These are phyloP conservation scores for Dictyostelium brefeldianum DNA, from an alignment of 78 protist genomes.

Conservation along the genomic window DNA sequence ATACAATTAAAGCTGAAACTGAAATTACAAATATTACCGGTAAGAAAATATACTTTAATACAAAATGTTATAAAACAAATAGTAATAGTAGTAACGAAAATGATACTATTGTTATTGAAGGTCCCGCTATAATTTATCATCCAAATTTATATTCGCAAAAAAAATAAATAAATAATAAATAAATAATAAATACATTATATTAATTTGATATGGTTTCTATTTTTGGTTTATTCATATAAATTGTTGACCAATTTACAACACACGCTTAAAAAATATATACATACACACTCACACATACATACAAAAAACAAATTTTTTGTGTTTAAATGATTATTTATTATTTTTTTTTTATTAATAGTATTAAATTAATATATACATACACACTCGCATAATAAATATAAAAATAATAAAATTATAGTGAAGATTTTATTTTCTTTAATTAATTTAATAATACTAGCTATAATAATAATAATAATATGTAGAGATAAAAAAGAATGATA, in stretches of 20 bases:
- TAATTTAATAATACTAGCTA: background rate
- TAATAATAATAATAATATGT: background rate
- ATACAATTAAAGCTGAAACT: slow-evolving; percentile 44
- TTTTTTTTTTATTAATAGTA: too few species aligned
- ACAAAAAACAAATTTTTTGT: too few species aligned
- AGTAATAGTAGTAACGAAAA: background rate
- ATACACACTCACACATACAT: background rate
- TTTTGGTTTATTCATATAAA: too few species aligned
- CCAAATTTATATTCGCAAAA: slow-evolving; percentile 32
- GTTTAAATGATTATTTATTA: too few species aligned
- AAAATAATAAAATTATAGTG: too few species aligned
- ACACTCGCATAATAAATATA: too few species aligned
- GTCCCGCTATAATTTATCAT: slow-evolving; percentile 43
- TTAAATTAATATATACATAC: too few species aligned
- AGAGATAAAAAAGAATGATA: background rate
- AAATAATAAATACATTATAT: background rate
- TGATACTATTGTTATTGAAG: slow-evolving; percentile 17
- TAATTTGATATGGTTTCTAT: background rate
- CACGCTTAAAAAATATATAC: background rate
- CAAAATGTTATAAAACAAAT: slow-evolving; percentile 11
- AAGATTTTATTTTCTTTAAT: too few species aligned
- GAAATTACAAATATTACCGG: slow-evolving; percentile 1
- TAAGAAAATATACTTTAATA: slow-evolving; percentile 13
- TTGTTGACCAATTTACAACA: too few species aligned
- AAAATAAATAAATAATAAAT: background rate